A percentile compares a stretch with the other conserved stretches of the same genome.
Conservation (phyloP, 2,329 filamentous ascomycete species). For the Apiospora aurea region DNA sequence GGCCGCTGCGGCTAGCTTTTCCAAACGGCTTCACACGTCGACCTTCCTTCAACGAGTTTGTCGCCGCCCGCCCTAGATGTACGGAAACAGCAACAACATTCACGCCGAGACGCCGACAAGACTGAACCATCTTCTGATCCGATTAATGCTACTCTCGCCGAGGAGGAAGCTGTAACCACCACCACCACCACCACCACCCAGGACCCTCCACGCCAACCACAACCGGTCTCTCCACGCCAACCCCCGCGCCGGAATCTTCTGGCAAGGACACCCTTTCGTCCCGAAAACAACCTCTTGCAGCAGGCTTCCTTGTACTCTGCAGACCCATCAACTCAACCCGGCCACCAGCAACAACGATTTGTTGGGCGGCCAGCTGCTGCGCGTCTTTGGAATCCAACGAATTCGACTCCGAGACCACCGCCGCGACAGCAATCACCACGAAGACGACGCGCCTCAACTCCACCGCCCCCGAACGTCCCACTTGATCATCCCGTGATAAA, state of each 20-base stretch:
- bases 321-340: slow-evolving; percentile 16
- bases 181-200: background rate
- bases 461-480: slow-evolving; percentile 59
- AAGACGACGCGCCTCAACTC: slow-evolving; percentile 59
- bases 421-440: slow-evolving; percentile 30
- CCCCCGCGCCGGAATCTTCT: slow-evolving; percentile 35
- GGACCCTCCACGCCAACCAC: background rate
- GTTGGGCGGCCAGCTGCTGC: slow-evolving; percentile 53
- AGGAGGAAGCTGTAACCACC: background rate
- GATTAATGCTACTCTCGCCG: slow-evolving; percentile 28
- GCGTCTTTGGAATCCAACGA: slow-evolving; percentile 67
- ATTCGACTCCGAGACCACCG: slow-evolving; percentile 59
- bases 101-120: background rate
- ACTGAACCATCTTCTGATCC: slow-evolving; percentile 31
- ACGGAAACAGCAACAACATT: slow-evolving; percentile 18
- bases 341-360: slow-evolving; percentile 39
- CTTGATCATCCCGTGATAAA: slow-evolving; percentile 54
- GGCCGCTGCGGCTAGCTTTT: slow-evolving; percentile 34
- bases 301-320: background rate
- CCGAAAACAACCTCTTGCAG: slow-evolving; percentile 20
- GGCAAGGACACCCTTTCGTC: slow-evolving; percentile 28
- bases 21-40: slow-evolving; percentile 45
- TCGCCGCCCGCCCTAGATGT: slow-evolving; percentile 42
- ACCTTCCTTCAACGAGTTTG: slow-evolving; percentile 34
- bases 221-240: slow-evolving; percentile 31